A percentile compares a stretch with the other conserved stretches of the same genome.
phyloP scores from a whole-genome alignment of 805 yeast species.

The Monosporozyma yasuniensis region DNA sequence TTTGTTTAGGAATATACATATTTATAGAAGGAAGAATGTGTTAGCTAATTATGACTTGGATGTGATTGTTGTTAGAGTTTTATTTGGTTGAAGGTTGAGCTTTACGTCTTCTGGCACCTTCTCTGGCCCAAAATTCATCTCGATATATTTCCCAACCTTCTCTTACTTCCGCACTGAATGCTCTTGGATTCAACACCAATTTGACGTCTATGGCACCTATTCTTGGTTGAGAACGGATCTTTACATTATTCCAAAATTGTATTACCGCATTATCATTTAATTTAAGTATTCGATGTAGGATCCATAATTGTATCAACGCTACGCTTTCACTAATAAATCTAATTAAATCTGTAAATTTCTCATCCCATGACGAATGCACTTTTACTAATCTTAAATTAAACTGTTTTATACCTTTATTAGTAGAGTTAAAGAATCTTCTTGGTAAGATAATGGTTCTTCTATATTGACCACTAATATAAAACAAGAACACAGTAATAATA shows the following conservation, averaged over 20 bases:
- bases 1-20: neutral
- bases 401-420: conserved; percentile 84
- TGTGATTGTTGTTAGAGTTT: neutral
- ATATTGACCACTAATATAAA: conserved; percentile 85
- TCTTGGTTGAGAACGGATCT: conserved; percentile 42
- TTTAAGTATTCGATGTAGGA: conserved; percentile 10
- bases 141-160: conserved; percentile 94
- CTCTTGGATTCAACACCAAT: conserved; percentile 69
- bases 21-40: neutral
- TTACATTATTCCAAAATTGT: conserved; percentile 17
- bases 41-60: neutral
- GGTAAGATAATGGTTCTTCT: conserved; percentile 76
- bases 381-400: conserved; percentile 71
- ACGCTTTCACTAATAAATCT: conserved; percentile 24
- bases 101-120: conserved; percentile 54
- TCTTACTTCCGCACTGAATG: conserved; percentile 71
- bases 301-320: conserved; percentile 15
- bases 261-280: conserved; percentile 11
- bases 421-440: conserved; percentile 63
- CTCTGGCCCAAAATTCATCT: conserved; percentile 87
- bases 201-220: conserved; percentile 77
- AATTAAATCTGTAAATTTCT: conserved; percentile 29
- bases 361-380: conserved; percentile 36
- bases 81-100: neutral
- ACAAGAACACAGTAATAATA: conserved; percentile 61